These are phyloP conservation scores for Solanum tarijense DNA, from an alignment of 257 asterid genomes.

Conservation along the genomic window DNA sequence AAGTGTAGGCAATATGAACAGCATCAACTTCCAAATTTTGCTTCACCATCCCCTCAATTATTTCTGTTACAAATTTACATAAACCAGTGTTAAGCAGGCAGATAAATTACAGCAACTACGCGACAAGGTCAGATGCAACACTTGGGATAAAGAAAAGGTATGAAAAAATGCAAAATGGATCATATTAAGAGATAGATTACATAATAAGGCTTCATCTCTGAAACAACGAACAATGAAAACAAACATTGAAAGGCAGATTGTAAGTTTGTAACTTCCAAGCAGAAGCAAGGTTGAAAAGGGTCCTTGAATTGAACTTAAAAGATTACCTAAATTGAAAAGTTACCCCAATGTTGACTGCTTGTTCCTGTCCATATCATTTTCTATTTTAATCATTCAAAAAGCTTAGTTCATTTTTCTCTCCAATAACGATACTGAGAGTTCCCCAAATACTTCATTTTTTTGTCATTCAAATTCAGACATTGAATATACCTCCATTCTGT, in stretches of 20 bases:
- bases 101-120: background rate
- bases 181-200: background rate
- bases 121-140: background rate
- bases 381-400: background rate
- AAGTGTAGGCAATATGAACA: constrained; percentile 50
- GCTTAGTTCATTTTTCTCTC: background rate
- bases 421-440: background rate
- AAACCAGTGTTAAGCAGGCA: background rate
- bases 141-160: background rate
- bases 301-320: background rate
- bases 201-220: background rate
- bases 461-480: background rate
- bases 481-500: background rate
- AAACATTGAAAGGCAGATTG: background rate
- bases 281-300: background rate
- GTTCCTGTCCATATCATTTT: background rate
- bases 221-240: background rate
- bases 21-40: constrained; percentile 60
- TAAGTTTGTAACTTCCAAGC: background rate
- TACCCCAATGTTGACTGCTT: background rate
- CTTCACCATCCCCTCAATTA: constrained; percentile 47
- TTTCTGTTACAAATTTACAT: constrained; percentile 31
- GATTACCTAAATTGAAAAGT: background rate
- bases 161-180: background rate
- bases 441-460: background rate